These are phyloP conservation scores for Tilletiopsis washingtonensis DNA, from an alignment of 1,284 basidiomycete genomes.

Conservation along the genomic window DNA sequence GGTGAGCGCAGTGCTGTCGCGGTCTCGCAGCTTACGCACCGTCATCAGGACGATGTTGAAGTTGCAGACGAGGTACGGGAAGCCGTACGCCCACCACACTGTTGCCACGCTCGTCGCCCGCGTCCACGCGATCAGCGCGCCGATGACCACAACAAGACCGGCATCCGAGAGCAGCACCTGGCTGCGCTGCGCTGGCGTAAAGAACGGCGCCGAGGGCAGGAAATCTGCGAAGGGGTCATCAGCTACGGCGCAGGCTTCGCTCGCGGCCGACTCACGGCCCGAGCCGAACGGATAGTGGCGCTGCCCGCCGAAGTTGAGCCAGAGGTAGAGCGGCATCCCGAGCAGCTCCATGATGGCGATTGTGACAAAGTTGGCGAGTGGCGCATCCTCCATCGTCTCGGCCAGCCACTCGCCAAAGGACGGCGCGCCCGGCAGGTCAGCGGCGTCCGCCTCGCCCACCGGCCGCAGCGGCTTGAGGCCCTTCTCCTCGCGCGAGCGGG, in stretches of 20 bases:
- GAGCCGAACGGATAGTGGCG: conserved; percentile 68
- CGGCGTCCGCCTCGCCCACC: background rate
- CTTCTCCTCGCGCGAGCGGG: conserved; percentile 68
- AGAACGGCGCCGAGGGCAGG: conserved; percentile 71
- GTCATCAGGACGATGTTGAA: conserved; percentile 51
- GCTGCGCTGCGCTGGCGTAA: conserved; percentile 60
- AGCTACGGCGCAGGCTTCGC: too few relatives aligned
- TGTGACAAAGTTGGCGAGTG: conserved; percentile 66
- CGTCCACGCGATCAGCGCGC: conserved; percentile 57
- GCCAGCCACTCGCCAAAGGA: conserved; percentile 52
- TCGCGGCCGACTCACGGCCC: too few relatives aligned
- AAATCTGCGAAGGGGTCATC: too few relatives aligned
- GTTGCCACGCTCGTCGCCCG: conserved; percentile 57
- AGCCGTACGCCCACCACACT: conserved; percentile 71
- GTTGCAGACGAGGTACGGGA: conserved; percentile 82
- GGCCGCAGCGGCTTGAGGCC: conserved; percentile 33
- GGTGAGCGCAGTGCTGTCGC: too few relatives aligned
- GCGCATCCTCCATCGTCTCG: conserved; percentile 87
- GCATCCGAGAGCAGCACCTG: conserved; percentile 78
- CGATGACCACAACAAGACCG: conserved; percentile 68
- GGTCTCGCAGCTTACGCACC: too few relatives aligned
- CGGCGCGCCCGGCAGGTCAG: too few relatives aligned
- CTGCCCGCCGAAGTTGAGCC: conserved; percentile 82
- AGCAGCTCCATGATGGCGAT: conserved; percentile 62
- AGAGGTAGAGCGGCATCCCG: conserved; percentile 81